Evolutionary conservation across 1,284 basidiomycete species (phyloP), one percentile per base, ranked within the genome.

Genomic region (Pholiota adiposa): DNA sequence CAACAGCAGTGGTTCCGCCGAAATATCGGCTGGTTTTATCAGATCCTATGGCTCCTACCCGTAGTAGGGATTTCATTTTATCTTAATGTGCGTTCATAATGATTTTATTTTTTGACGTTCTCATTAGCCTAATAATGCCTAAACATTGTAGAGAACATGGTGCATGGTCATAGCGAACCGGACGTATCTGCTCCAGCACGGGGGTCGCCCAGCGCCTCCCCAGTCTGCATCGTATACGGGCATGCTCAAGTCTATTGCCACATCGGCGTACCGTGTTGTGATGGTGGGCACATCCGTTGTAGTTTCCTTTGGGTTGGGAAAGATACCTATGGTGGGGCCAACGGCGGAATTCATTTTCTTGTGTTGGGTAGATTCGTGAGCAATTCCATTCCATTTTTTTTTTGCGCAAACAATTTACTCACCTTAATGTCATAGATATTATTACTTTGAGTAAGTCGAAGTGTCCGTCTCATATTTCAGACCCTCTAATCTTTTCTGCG

Each of bases 341-440:
- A 62, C 77, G 2, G 71, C 81, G 2, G 84, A 85, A 21, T 90
- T 93, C 67, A 72, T 83, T 9, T 94, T 93, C 69, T 75, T 93
- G 54, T 93, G 90, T 68, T 92, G 92, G 88, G 82, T 93, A 48
- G 88, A 93, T 71, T 81, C 91, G 91, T 93, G 72, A 82, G 90
- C 88, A 7, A 2, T n/a, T 34, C 49, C 18, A 25, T 27, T 53
- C 34, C 43, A 29, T 16, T 51, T 27, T 12, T 38, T 16, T 19
- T n/a, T 27, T 51, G 1, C 51, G n/a, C 27, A 27, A 5, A 34
- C 19, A 12, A 31, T 21, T 52, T 14, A n/a, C 12, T 48, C 16
- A 51, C 23, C 12, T 46, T 33, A 21, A 16, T 34, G 4, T 34
- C 48, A 12, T 8, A 93, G 92, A 51, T 94, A 93, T 72, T 94